Evolutionary conservation across 352 stramenopile genomes (phyloP).

Genomic region (Phytophthora ramorum): DNA sequence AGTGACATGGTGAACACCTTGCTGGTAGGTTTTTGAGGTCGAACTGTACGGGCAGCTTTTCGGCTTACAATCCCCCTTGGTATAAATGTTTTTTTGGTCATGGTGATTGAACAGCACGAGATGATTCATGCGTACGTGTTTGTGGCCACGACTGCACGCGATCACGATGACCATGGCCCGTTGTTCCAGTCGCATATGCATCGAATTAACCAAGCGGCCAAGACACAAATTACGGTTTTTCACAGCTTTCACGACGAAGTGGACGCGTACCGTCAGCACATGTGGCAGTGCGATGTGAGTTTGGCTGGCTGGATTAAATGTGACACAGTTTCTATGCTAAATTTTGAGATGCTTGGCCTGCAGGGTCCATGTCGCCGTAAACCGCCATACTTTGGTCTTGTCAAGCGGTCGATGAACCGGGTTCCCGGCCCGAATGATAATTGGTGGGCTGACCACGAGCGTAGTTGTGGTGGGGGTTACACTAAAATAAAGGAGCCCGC

Average conservation of each 20-base stretch:
- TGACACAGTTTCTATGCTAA: not conserved
- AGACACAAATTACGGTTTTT: constrained; percentile 87
- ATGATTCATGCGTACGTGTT: constrained; percentile 94
- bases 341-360: not conserved
- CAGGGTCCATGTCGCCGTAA: constrained; percentile 69
- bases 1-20: constrained; percentile 90
- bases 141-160: constrained; percentile 73
- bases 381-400: constrained; percentile 80
- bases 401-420: constrained; percentile 91
- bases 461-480: constrained; percentile 71
- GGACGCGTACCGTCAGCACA: constrained; percentile 82
- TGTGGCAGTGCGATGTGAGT: constrained; percentile 87
- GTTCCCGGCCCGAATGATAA: constrained; percentile 71
- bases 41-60: not conserved
- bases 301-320: not conserved
- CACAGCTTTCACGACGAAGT: constrained; percentile 93
- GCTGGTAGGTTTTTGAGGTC: constrained; percentile 44
- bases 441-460: constrained; percentile 80
- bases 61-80: no score
- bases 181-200: constrained; percentile 85
- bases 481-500: constrained; percentile 77
- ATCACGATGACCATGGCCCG: constrained; percentile 88
- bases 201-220: constrained; percentile 71
- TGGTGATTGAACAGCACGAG: constrained; percentile 66
- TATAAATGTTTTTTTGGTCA: not conserved